A percentile compares a stretch with the other conserved stretches of the same genome.
Evolutionary conservation across 2,329 filamentous ascomycete species (phyloP).

Genomic region (Cercospora sojina): DNA sequence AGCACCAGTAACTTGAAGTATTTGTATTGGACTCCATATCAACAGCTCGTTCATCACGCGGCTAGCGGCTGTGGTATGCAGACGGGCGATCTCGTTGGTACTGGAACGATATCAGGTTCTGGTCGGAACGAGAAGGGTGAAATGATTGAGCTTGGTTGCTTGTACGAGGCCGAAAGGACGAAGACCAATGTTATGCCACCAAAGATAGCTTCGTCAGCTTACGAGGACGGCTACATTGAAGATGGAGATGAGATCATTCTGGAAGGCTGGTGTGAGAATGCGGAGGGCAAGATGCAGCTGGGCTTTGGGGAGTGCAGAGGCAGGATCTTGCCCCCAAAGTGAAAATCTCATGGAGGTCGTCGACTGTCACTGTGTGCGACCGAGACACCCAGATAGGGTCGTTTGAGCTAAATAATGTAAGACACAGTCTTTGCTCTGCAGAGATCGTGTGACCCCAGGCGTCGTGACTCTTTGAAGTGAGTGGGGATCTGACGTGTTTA

Average conservation of each 20-base stretch:
- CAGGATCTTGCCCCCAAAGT: slow-evolving; percentile 28
- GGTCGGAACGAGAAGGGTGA: slow-evolving; percentile 32
- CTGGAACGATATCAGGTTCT: slow-evolving; percentile 47
- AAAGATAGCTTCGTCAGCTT: slow-evolving; percentile 15
- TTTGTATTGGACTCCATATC: slow-evolving; percentile 49
- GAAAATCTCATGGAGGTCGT: slow-evolving; percentile 65
- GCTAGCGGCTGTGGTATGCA: slow-evolving; percentile 45
- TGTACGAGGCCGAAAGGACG: slow-evolving; percentile 41
- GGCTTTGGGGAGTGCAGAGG: slow-evolving; percentile 36
- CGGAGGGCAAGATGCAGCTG: slow-evolving; percentile 27
- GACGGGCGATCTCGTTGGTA: slow-evolving; percentile 47
- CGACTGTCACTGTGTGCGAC: slow-evolving; percentile 58
- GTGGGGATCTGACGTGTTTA: neutral
- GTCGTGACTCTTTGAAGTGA: neutral
- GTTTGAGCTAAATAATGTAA: neutral
- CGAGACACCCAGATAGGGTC: neutral
- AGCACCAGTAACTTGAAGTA: slow-evolving; percentile 39
- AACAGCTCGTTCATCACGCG: slow-evolving; percentile 47
- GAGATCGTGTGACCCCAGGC: neutral
- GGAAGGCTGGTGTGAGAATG: slow-evolving; percentile 37
- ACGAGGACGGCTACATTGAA: slow-evolving; percentile 41
- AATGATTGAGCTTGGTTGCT: slow-evolving; percentile 43
- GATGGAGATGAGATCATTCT: slow-evolving; percentile 43
- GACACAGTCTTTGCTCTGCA: neutral
- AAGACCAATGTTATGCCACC: slow-evolving; percentile 40